phyloP scores from a whole-genome alignment of 345 rosid species.

The Salix exigua region DNA sequence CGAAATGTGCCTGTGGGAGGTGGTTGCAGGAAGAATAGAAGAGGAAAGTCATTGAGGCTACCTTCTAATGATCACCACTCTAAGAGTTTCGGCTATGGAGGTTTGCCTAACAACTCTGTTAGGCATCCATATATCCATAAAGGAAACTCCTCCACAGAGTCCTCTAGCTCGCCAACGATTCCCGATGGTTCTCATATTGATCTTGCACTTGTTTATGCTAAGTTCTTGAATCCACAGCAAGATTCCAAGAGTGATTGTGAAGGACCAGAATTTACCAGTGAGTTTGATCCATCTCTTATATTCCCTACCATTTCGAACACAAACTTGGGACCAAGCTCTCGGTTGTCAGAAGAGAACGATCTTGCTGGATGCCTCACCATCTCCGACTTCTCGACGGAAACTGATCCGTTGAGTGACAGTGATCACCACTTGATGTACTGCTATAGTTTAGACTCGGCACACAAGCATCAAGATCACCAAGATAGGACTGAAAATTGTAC shows the following conservation, averaged over 20 bases:
- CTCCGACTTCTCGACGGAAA: constrained; percentile 6
- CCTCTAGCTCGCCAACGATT: constrained; percentile 14
- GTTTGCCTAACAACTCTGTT: background rate
- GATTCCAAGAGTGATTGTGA: constrained; percentile 17
- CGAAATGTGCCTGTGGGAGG: constrained; percentile 60
- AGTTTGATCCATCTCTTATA: constrained; percentile 22
- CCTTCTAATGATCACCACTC: constrained; percentile 12
- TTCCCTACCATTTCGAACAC: constrained; percentile 11
- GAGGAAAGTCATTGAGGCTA: constrained; percentile 38
- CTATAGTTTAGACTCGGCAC: constrained; percentile 16
- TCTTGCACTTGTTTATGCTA: constrained; percentile 53
- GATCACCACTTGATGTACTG: constrained; percentile 22
- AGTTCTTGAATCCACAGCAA: constrained; percentile 46
- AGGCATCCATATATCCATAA: constrained; percentile 1
- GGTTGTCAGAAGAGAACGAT: constrained; percentile 10
- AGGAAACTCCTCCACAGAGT: constrained; percentile 17
- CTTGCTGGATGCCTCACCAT: constrained; percentile 6
- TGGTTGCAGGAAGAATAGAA: constrained; percentile 52
- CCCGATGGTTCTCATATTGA: constrained; percentile 39
- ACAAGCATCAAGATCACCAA: background rate
- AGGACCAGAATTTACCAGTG: constrained; percentile 19
- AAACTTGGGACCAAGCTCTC: constrained; percentile 5
- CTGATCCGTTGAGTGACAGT: constrained; percentile 13
- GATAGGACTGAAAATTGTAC: constrained; percentile 10
- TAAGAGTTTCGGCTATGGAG: constrained; percentile 8